A percentile compares a stretch with the other conserved stretches of the same genome.
phyloP scores from a whole-genome alignment of 129 eudicot species.

The Escallonia herrerae region DNA sequence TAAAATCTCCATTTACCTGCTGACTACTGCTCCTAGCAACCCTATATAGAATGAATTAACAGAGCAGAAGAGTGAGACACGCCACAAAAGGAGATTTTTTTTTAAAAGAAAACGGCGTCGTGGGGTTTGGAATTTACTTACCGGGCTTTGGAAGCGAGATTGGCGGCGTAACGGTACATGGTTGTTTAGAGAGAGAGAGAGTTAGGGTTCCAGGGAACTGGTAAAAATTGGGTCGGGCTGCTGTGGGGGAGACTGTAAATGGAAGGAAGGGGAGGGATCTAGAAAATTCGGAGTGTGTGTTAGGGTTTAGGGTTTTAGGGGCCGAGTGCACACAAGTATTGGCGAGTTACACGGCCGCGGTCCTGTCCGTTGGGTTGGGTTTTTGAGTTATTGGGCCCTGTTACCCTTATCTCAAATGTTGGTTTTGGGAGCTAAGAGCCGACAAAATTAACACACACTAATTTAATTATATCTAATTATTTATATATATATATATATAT shows the following conservation, averaged over 20 bases:
- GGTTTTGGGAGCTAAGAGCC: too few relatives aligned
- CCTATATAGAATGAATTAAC: constrained; percentile 15
- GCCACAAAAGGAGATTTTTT: neutral
- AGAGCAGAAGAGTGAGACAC: neutral
- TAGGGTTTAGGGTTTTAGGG: constrained; percentile 66
- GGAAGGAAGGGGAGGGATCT: constrained; percentile 30
- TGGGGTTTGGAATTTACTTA: neutral
- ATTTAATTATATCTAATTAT: too few relatives aligned
- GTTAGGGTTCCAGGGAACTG: neutral
- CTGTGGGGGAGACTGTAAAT: neutral
- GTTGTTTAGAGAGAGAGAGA: constrained; percentile 1
- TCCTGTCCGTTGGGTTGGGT: too few relatives aligned
- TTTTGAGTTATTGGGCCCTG: too few relatives aligned
- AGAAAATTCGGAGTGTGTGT: constrained; percentile 18
- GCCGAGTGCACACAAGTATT: too few relatives aligned
- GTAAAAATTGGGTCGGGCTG: neutral
- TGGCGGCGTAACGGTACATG: constrained; percentile 60
- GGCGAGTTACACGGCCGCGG: too few relatives aligned
- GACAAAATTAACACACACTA: too few relatives aligned
- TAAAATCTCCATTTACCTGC: constrained; percentile 18
- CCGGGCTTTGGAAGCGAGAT: constrained; percentile 43
- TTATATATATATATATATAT: too few relatives aligned
- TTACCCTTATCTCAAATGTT: too few relatives aligned
- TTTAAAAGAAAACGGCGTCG: too few relatives aligned
- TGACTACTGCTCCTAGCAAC: constrained; percentile 30